Percentiles rank a stretch among this genome's conserved stretches.
phyloP scores from a whole-genome alignment of 78 protist genomes.

The Anaeramoeba flamelloides region DNA sequence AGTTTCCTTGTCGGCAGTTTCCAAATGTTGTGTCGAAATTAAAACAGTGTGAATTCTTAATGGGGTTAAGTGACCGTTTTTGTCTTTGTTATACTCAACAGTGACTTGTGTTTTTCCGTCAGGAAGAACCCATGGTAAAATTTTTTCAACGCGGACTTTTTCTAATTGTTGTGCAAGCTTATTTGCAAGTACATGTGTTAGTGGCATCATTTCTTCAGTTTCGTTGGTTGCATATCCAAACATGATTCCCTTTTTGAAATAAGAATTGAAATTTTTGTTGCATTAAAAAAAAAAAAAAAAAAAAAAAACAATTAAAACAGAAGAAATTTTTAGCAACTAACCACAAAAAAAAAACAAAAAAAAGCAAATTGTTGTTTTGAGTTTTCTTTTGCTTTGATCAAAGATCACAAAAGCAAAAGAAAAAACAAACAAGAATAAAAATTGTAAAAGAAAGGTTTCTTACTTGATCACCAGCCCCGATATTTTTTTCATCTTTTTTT shows the following conservation, averaged over 20 bases:
- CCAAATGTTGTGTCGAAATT: conserved; percentile 94
- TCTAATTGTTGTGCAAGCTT: conserved; percentile 60
- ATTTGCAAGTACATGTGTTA: conserved; percentile 73
- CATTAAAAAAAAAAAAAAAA: too few relatives aligned
- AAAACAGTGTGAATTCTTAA: conserved; percentile 88
- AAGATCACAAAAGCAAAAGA: too few relatives aligned
- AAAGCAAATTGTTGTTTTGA: too few relatives aligned
- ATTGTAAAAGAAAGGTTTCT: too few relatives aligned
- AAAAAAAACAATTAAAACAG: too few relatives aligned
- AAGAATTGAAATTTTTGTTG: too few relatives aligned
- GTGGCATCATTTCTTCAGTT: conserved; percentile 82
- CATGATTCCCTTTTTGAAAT: too few relatives aligned
- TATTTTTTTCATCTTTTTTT: conserved; percentile 48
- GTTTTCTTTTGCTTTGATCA: too few relatives aligned
- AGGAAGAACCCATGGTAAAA: conserved; percentile 83
- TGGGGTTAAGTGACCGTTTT: conserved; percentile 64
- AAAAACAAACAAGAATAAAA: too few relatives aligned
- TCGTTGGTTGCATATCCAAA: conserved; percentile 99
- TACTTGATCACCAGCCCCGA: conserved; percentile 99
- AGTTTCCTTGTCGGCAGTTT: too few relatives aligned
- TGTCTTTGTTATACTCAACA: conserved; percentile 71
- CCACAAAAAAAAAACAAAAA: too few relatives aligned
- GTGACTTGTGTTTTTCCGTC: conserved; percentile 77
- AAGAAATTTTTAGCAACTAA: too few relatives aligned
- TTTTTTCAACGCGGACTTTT: conserved; percentile 70